These are phyloP conservation scores for Rhynchosporium secalis DNA, from an alignment of 2,329 filamentous ascomycete genomes.

Conservation along the genomic window DNA sequence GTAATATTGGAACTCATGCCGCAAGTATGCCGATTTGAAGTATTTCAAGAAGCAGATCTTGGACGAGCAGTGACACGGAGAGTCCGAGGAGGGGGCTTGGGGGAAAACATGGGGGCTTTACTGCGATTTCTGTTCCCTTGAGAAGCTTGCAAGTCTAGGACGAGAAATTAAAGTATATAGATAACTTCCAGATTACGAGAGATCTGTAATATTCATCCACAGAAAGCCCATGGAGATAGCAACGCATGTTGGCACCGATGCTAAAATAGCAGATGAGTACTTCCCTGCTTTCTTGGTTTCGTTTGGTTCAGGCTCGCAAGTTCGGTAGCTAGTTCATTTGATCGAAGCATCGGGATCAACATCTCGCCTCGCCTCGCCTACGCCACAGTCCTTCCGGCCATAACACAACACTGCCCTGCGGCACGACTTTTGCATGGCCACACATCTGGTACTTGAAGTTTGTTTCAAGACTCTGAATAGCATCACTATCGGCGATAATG, in stretches of 20 bases:
- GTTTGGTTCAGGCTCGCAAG: neutral
- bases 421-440: slow-evolving; percentile 8
- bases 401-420: slow-evolving; percentile 4
- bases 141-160: neutral
- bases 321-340: neutral
- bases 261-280: too few relatives aligned
- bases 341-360: neutral
- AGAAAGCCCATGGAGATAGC: neutral
- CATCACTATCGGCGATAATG: slow-evolving; percentile 3
- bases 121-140: neutral
- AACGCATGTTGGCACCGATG: neutral
- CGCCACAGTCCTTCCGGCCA: slow-evolving; percentile 5
- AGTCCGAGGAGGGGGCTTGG: neutral
- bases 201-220: neutral
- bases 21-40: neutral
- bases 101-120: too few relatives aligned
- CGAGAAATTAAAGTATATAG: neutral
- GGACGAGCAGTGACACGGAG: neutral
- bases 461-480: slow-evolving; percentile 3
- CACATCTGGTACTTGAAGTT: slow-evolving; percentile 2
- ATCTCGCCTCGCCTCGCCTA: neutral
- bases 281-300: neutral
- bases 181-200: neutral
- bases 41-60: neutral
- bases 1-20: neutral